Conservation (phyloP, 2,329 filamentous ascomycete genomes). For the Davidsoniella australis region DNA sequence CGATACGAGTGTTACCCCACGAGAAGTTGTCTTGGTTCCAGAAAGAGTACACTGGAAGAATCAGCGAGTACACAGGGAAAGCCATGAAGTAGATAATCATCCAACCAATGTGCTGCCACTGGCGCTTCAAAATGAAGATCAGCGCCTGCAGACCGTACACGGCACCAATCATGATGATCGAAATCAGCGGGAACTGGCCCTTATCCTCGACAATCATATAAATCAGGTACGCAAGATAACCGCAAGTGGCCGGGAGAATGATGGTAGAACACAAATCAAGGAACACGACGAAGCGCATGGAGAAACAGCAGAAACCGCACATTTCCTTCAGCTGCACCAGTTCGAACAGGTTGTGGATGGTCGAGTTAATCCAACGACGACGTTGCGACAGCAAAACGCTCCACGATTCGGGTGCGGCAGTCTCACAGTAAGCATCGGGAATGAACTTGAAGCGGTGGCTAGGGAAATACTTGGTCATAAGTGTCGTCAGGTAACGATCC, state of each 20-base stretch:
- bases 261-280: conserved; percentile 87
- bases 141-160: conserved; percentile 92
- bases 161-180: conserved; percentile 72
- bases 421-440: conserved; percentile 80
- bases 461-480: conserved; percentile 98
- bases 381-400: conserved; percentile 89
- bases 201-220: conserved; percentile 52
- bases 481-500: conserved; percentile 88
- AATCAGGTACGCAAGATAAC: conserved; percentile 75
- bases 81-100: conserved; percentile 98
- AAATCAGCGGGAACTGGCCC: conserved; percentile 71
- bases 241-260: conserved; percentile 75
- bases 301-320: conserved; percentile 97
- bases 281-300: conserved; percentile 92
- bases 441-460: conserved; percentile 93
- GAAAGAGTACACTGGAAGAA: conserved; percentile 92
- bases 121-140: conserved; percentile 90
- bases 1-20: conserved; percentile 96
- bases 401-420: conserved; percentile 87
- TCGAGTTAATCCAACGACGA: conserved; percentile 98
- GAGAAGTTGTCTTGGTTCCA: conserved; percentile 99
- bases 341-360: conserved; percentile 88
- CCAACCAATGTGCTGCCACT: conserved; percentile 98
- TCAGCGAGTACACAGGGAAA: conserved; percentile 81
- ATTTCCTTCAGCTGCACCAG: conserved; percentile 81